Base-by-base conservation (phyloP, 768 basidiomycete species). In the Tylopilus subfusipes region DNA sequence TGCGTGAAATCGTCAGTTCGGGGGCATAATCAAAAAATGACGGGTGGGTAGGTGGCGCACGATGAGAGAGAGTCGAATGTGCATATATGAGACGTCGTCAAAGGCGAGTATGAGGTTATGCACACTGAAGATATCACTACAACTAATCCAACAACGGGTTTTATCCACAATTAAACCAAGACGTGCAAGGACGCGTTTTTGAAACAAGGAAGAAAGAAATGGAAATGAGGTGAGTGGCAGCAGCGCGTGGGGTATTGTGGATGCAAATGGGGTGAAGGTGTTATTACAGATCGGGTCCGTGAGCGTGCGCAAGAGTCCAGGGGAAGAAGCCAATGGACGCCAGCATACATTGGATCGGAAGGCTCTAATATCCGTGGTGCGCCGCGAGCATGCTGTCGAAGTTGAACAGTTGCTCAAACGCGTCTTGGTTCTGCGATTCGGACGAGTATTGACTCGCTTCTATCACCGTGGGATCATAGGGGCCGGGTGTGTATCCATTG, bases 391-490 rank as follows among this genome's bases (percentile, higher is more conserved):
- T 72, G 59, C 61, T 62, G 4, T 72, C 73, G 52, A 73, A 69
- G 33, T 72, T 58, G 63, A 74, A 76, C 33, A 75, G 54, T 48
- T 68, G 68, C 58, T 71, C 66, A 54, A 72, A 76, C 40, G 63
- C 57, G 58, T 76, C 73, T 33, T 65, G 70, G 50, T 58, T 69
- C 50, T 71, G 67, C 50, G 62, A 54, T 46, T 64, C 64, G 42
- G 58, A 51, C 18, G 62, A 43, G 59, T 71, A 72, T 48, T 71
- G 72, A 60, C 68, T 59, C 53, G 64, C 65, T 38, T 65, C 64
- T n/a, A 66, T 60, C 52, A 61, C 63, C 62, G 59, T 60, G 11
- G 63, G 55, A 25, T 73, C 68, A 45, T 64, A 67, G 34, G 63
- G 54, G 16, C 59, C 47, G 8, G 66, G 51, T 5, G 59, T 16